A percentile compares a stretch with the other conserved stretches of the same genome.
phyloP scores from a whole-genome alignment of 257 asterid genomes.

The Penstemon barbatus region DNA sequence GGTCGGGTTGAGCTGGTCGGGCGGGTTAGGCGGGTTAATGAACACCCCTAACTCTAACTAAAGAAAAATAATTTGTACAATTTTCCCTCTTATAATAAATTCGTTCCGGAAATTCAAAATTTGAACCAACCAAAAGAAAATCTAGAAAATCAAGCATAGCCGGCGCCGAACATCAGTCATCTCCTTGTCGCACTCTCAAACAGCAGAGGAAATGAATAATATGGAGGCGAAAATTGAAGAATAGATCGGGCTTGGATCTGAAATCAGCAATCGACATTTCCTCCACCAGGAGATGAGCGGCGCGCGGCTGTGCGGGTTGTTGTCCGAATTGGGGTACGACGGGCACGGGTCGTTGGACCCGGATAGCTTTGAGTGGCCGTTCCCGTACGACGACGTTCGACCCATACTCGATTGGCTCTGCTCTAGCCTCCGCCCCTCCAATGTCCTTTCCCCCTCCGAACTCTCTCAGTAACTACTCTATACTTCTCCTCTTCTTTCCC shows the following conservation, averaged over 20 bases:
- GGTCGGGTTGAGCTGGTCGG: too few species aligned
- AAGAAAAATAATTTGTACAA: too few species aligned
- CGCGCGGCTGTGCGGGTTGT: constrained; percentile 67
- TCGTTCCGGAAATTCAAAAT: constrained; percentile 33
- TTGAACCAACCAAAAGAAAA: constrained; percentile 12
- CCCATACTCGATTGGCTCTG: constrained; percentile 97
- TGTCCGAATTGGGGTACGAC: constrained; percentile 81
- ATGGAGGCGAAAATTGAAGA: constrained; percentile 8
- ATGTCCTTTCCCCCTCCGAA: constrained; percentile 85
- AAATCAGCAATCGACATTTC: constrained; percentile 28
- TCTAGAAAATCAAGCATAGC: constrained; percentile 33
- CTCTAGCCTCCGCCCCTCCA: constrained; percentile 93
- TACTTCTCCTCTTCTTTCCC: not conserved
- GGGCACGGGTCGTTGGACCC: constrained; percentile 76
- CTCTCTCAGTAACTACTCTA: constrained; percentile 60
- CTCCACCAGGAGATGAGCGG: constrained; percentile 60
- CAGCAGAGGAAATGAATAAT: constrained; percentile 13
- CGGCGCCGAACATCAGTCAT: constrained; percentile 45
- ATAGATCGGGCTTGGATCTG: constrained; percentile 36
- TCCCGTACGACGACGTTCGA: constrained; percentile 94
- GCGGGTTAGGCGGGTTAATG: too few species aligned
- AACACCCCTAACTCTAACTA: too few species aligned
- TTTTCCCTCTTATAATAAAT: too few species aligned
- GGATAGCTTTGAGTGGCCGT: constrained; percentile 98
- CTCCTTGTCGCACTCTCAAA: not conserved